Conservation (phyloP, 2,329 filamentous ascomycete species). For the Aspergillus nomiae region DNA sequence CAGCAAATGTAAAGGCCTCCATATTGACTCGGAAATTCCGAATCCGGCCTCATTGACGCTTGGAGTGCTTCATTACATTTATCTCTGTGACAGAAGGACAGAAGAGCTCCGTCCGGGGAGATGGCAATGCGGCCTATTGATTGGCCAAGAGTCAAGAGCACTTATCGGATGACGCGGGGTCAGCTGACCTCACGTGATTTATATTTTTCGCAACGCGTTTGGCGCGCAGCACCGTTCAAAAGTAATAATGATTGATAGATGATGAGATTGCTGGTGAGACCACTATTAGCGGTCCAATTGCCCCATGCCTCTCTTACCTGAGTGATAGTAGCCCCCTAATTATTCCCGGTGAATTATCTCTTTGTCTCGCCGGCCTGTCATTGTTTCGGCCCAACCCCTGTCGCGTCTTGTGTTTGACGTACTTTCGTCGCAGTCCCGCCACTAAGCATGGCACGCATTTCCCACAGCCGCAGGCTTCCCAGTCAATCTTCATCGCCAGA, state of each 20-base stretch:
- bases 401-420: conserved; percentile 11
- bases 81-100: background rate
- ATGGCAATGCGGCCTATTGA: conserved; percentile 8
- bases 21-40: conserved; percentile 51
- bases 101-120: conserved; percentile 12
- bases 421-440: conserved; percentile 13
- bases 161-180: conserved; percentile 17
- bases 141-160: conserved; percentile 11
- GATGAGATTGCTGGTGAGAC: background rate
- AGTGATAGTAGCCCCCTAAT: background rate
- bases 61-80: conserved; percentile 15
- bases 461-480: conserved; percentile 17
- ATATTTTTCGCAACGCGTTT: conserved; percentile 7
- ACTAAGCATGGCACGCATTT: conserved; percentile 32
- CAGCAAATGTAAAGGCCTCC: conserved; percentile 96
- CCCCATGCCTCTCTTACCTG: background rate
- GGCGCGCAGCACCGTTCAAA: background rate
- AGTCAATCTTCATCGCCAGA: conserved; percentile 35
- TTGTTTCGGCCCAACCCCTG: conserved; percentile 4
- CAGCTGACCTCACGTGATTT: conserved; percentile 13
- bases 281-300: background rate
- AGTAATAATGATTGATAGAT: background rate
- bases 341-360: background rate
- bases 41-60: background rate
- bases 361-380: conserved; percentile 6